Evolutionary conservation across 192 early-diverging fungal genomes (phyloP), one percentile per base, ranked within the genome.

Genomic region (Phlyctochytrium bullatum): DNA sequence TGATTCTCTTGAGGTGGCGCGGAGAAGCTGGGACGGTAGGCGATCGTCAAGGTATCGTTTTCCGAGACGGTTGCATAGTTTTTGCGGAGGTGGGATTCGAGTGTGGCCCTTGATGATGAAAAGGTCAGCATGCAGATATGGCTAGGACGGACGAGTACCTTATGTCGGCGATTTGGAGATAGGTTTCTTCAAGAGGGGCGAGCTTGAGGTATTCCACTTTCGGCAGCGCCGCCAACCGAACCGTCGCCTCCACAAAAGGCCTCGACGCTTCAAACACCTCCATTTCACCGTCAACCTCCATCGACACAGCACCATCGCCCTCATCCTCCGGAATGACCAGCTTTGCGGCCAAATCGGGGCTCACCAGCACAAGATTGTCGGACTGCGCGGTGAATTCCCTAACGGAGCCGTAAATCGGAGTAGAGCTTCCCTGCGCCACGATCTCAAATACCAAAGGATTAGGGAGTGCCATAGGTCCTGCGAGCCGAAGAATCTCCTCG

Each of bases 61-160:
- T 68, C 67, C 6, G 35, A 62, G 25, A 68, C 47, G 1, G 59
- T 33, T 16, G 28, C 30, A 28, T 36, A 68, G 40, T 68, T 68
- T 36, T 61, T 54, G 27, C 67, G 67, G 12, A 68, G 36, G 61
- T 68, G 67, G 28, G 67, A 36, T 68, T 68, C 67, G 14, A 68
- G 59, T 33, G 59, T 32, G 1, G 67, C 67, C 30, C 67, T 68
- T 25, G 6, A 12, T 25, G 29, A 27, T 0, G 50, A 64, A n/a
- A 16, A 17, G 24, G n/a, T 17, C 20, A 62, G 34, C 2, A 20
- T 1, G 61, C 63, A n/a, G 16, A 20, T 16, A 34, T n/a, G 61
- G 14, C n/a, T n/a, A n/a, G 40, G 40, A 47, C 20, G 40, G 40
- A 47, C 20, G 47, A 23, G 36, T 10, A 62, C 59, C 67, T 62